These are phyloP conservation scores for Kondoa subrosea DNA, from an alignment of 768 basidiomycete species.

Conservation along the genomic window DNA sequence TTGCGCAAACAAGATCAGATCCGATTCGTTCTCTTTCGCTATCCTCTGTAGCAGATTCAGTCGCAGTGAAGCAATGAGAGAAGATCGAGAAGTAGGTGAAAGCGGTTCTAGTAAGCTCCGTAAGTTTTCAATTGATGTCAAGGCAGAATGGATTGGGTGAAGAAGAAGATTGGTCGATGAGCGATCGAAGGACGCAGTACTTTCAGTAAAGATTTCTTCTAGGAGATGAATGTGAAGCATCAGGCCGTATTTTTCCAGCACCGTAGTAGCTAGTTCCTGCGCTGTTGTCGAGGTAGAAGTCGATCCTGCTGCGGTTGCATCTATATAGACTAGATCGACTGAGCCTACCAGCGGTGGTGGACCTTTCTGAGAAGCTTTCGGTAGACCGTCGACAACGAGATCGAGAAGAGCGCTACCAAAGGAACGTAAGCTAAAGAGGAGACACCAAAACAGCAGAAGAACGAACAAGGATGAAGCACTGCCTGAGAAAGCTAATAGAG, in stretches of 20 bases:
- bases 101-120: not conserved
- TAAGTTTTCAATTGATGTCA: not conserved
- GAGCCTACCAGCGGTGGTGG: not conserved
- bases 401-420: not conserved
- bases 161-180: not conserved
- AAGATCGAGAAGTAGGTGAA: constrained; percentile 13
- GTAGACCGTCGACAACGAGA: not conserved
- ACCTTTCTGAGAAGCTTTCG: not conserved
- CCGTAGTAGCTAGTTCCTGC: not conserved
- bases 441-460: not conserved
- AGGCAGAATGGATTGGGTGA: not conserved
- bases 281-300: not conserved
- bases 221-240: not conserved
- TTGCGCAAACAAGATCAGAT: not conserved
- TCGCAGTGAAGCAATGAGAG: constrained; percentile 5
- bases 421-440: not conserved
- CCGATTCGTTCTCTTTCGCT: not conserved
- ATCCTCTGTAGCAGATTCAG: not conserved
- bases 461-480: constrained; percentile 1
- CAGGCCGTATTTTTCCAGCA: not conserved
- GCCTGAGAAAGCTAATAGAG: not conserved
- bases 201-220: not conserved
- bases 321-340: not conserved
- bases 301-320: not conserved
- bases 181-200: not conserved